Evolutionary conservation across 352 stramenopile genomes (phyloP).

Genomic region (Phytophthora cajani): DNA sequence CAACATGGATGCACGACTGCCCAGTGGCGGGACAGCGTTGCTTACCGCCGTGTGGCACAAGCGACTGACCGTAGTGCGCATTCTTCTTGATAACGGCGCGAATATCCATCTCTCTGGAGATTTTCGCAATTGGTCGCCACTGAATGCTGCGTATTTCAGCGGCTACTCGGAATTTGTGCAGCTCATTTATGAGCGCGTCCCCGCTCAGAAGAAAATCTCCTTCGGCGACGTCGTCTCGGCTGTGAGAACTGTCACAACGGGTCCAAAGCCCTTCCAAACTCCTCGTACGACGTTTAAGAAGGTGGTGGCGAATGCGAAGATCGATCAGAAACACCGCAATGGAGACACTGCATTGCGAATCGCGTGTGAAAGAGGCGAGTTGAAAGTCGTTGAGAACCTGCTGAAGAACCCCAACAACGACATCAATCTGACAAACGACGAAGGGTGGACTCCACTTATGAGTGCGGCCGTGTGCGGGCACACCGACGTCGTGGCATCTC

Average conservation of each 20-base stretch:
- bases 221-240: neutral
- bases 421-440: slow-evolving; percentile 14
- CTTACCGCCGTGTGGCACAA: slow-evolving; percentile 3
- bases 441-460: slow-evolving; percentile 23
- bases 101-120: slow-evolving; percentile 25
- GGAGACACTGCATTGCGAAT: slow-evolving; percentile 28
- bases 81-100: slow-evolving; percentile 19
- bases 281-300: neutral
- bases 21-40: slow-evolving; percentile 18
- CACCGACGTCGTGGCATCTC: slow-evolving; percentile 5
- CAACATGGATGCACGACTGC: slow-evolving; percentile 7
- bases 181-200: slow-evolving; percentile 19
- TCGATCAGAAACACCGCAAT: slow-evolving; percentile 31
- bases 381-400: slow-evolving; percentile 15
- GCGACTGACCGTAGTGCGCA: slow-evolving; percentile 5
- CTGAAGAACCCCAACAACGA: slow-evolving; percentile 19
- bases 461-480: slow-evolving; percentile 6
- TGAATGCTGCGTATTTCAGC: slow-evolving; percentile 30
- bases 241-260: neutral
- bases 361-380: slow-evolving; percentile 17
- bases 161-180: slow-evolving; percentile 28
- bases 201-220: neutral
- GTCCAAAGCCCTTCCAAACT: neutral
- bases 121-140: slow-evolving; percentile 22
- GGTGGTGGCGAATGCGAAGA: neutral